phyloP scores from a whole-genome alignment of 2,329 filamentous ascomycete genomes.

The Epichloe sp. region DNA sequence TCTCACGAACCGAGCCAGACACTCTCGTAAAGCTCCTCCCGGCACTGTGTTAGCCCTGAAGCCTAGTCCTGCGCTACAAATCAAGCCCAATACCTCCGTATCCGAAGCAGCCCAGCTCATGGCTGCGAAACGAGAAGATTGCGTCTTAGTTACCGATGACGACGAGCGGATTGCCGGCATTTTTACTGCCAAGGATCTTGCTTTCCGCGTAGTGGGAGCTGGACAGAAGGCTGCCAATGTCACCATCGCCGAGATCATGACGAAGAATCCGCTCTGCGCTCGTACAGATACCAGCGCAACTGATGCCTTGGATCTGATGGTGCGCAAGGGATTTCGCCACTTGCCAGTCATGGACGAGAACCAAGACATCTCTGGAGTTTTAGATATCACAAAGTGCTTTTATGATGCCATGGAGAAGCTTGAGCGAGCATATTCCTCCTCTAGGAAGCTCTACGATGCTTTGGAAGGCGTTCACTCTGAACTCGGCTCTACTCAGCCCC shows the following conservation, averaged over 20 bases:
- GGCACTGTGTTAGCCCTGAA: slow-evolving; percentile 92
- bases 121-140: slow-evolving; percentile 97
- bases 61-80: slow-evolving; percentile 90
- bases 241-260: slow-evolving; percentile 98
- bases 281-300: slow-evolving; percentile 96
- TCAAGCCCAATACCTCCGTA: slow-evolving; percentile 88
- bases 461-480: slow-evolving; percentile 96
- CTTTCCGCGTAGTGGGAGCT: slow-evolving; percentile 86
- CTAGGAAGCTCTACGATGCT: slow-evolving; percentile 94
- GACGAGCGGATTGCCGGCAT: slow-evolving; percentile 97
- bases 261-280: slow-evolving; percentile 95
- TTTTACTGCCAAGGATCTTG: slow-evolving; percentile 96
- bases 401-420: slow-evolving; percentile 99
- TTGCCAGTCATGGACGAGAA: slow-evolving; percentile 99
- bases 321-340: slow-evolving; percentile 94
- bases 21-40: slow-evolving; percentile 84
- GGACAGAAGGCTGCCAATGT: slow-evolving; percentile 81
- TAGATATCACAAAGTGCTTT: slow-evolving; percentile 99
- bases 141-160: slow-evolving; percentile 92
- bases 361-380: slow-evolving; percentile 93
- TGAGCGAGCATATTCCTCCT: slow-evolving; percentile 93
- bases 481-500: slow-evolving; percentile 85
- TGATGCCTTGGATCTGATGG: slow-evolving; percentile 94
- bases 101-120: slow-evolving; percentile 95
- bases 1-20: slow-evolving; percentile 61